These are phyloP conservation scores for Ophiocordyceps polyrhachis-furcata DNA, from an alignment of 2,329 filamentous ascomycete genomes.

Conservation along the genomic window DNA sequence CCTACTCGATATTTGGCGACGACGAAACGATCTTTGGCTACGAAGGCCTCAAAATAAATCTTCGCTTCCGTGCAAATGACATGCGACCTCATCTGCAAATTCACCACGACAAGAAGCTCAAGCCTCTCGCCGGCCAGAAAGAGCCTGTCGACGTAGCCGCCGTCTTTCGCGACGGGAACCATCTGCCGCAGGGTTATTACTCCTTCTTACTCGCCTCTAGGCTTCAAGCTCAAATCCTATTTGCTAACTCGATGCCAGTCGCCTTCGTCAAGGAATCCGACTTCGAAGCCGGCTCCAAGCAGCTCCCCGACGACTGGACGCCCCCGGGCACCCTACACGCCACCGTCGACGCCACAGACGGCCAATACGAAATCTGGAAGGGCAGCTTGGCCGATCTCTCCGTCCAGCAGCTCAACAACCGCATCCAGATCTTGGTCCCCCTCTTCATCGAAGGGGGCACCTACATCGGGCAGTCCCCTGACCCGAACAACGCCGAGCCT, in stretches of 20 bases:
- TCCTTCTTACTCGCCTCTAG: background rate
- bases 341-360: slow-evolving; percentile 40
- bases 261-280: slow-evolving; percentile 45
- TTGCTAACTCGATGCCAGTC: slow-evolving; percentile 22
- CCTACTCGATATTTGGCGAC: slow-evolving; percentile 86
- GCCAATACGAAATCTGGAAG: slow-evolving; percentile 69
- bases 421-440: slow-evolving; percentile 66
- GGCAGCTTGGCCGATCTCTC: slow-evolving; percentile 51
- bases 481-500: slow-evolving; percentile 37
- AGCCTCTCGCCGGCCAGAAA: slow-evolving; percentile 41
- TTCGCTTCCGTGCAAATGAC: slow-evolving; percentile 50
- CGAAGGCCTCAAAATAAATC: slow-evolving; percentile 55
- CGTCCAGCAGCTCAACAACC: slow-evolving; percentile 54
- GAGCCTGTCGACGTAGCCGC: slow-evolving; percentile 50
- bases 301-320: slow-evolving; percentile 28
- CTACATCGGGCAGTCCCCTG: slow-evolving; percentile 34
- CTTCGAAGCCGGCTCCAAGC: slow-evolving; percentile 40
- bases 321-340: slow-evolving; percentile 61
- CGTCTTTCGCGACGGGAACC: slow-evolving; percentile 42
- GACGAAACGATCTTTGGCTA: slow-evolving; percentile 85
- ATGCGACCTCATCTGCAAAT: slow-evolving; percentile 61
- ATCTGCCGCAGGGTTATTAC: slow-evolving; percentile 40
- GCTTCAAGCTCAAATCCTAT: slow-evolving; percentile 22
- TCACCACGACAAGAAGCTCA: slow-evolving; percentile 53
- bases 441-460: slow-evolving; percentile 91